Base-by-base conservation (phyloP, 192 early-diverging fungal species). In the Mortierella claussenii region DNA sequence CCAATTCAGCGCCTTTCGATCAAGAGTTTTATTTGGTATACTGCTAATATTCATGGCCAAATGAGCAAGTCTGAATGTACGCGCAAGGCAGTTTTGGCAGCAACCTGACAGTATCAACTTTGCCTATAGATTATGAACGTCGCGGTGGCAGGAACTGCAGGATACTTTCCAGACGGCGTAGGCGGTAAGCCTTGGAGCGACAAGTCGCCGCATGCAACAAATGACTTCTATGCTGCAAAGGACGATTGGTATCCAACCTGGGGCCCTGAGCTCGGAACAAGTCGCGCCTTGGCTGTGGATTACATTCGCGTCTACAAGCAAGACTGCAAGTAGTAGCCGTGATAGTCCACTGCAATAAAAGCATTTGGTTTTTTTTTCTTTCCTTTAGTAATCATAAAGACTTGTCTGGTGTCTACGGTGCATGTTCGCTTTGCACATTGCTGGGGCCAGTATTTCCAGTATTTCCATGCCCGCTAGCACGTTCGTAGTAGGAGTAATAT, bases 1-100 rank as follows among this genome's bases (percentile, higher is more conserved):
- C 65, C 11, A 69, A 78, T 46, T 37, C 66, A 5, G 87, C 89
- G 10, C 89, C 89, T 12, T 91, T 91, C 59, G 89, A 91, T 64
- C 82, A 91, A 68, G 80, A 83, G 32, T 85, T 86, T 36, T 83
- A 81, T 48, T 27, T 88, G 33, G 76, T 82, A 58, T 23, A 17
- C 32, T 32, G 23, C 24, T 31, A 36, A 54, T 2, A 27, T 45
- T 31, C 32, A 18, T 53, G 10, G 20, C 21, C 20, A 28, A 27
- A 7, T 21, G 44, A 13, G 42, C 24, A 23, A 12, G 20, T 17
- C 18, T n/a, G n/a, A n/a, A n/a, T n/a, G n/a, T n/a, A n/a, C n/a
- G n/a, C n/a, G n/a, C n/a, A n/a, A n/a, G n/a, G n/a, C n/a, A n/a
- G n/a, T n/a, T n/a, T n/a, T n/a, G n/a, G n/a, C n/a, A n/a, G n/a